Evolutionary conservation across 1,284 basidiomycete genomes (phyloP).

Genomic region (Irpex rosettiformis): DNA sequence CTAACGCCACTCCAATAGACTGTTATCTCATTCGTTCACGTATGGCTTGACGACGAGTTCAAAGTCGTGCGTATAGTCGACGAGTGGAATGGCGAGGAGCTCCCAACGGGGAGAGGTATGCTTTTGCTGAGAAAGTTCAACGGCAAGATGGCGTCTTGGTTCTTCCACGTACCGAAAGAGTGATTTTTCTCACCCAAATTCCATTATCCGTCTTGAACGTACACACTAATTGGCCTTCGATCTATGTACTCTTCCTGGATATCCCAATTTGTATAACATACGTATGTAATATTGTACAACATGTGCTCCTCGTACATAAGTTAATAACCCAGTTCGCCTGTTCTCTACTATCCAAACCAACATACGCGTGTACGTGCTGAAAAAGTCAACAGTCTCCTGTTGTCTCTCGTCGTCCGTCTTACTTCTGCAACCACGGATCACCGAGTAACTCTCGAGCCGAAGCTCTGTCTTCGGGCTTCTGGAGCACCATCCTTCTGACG

Average conservation of each 20-base stretch:
- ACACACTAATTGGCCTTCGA: background rate
- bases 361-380: background rate
- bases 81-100: conserved; percentile 59
- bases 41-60: conserved; percentile 61
- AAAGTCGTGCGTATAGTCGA: conserved; percentile 60
- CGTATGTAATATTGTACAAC: background rate
- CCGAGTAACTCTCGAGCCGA: background rate
- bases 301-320: background rate
- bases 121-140: conserved; percentile 44
- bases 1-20: conserved; percentile 20
- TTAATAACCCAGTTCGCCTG: background rate
- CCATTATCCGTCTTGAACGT: background rate
- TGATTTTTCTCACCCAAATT: background rate
- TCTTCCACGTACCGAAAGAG: conserved; percentile 42
- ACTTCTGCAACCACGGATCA: background rate
- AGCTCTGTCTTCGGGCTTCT: background rate
- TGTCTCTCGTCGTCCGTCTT: background rate
- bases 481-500: background rate
- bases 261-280: background rate
- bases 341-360: background rate
- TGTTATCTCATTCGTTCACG: conserved; percentile 56
- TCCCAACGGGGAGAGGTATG: conserved; percentile 44
- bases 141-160: conserved; percentile 47
- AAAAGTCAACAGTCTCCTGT: background rate
- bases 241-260: background rate